These are phyloP conservation scores for Penicillium steckii DNA, from an alignment of 495 filamentous ascomycete species.

Conservation along the genomic window DNA sequence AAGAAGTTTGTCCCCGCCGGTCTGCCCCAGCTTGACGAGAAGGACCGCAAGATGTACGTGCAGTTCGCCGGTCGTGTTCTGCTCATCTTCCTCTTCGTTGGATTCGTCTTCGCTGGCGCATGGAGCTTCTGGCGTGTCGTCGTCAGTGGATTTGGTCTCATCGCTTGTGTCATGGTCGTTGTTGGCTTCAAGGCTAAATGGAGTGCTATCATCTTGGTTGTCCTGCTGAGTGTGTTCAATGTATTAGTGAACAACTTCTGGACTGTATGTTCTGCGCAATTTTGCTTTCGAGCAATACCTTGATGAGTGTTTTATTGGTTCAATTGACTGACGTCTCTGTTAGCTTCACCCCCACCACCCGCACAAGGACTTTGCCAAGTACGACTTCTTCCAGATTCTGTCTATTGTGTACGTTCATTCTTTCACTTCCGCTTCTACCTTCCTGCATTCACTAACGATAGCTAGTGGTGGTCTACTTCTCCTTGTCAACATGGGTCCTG, in stretches of 20 bases:
- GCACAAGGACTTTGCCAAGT: constrained; percentile 99
- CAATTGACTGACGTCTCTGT: constrained; percentile 22
- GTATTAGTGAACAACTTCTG: constrained; percentile 99
- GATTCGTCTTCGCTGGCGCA: constrained; percentile 91
- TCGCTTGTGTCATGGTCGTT: constrained; percentile 97
- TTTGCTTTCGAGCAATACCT: background rate
- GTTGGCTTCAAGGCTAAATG: constrained; percentile 99
- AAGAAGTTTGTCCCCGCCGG: constrained; percentile 97
- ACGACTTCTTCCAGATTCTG: constrained; percentile 99
- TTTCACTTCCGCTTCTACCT: background rate
- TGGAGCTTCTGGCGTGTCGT: constrained; percentile 85
- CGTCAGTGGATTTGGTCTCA: constrained; percentile 77
- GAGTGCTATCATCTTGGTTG: constrained; percentile 89
- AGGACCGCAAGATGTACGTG: constrained; percentile 99
- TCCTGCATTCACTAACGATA: constrained; percentile 15
- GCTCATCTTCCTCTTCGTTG: constrained; percentile 93
- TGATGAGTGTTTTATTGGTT: background rate
- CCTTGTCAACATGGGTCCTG: constrained; percentile 96
- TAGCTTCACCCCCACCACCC: constrained; percentile 98
- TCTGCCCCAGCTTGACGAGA: constrained; percentile 90
- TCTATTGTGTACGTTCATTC: constrained; percentile 82
- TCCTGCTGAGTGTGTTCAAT: constrained; percentile 96
- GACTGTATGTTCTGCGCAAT: constrained; percentile 70
- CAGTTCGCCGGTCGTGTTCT: constrained; percentile 96
- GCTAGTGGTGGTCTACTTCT: constrained; percentile 82